Percentiles rank a stretch among this genome's conserved stretches.
Conservation (phyloP, 345 rosid species). For the Salix exigua region DNA sequence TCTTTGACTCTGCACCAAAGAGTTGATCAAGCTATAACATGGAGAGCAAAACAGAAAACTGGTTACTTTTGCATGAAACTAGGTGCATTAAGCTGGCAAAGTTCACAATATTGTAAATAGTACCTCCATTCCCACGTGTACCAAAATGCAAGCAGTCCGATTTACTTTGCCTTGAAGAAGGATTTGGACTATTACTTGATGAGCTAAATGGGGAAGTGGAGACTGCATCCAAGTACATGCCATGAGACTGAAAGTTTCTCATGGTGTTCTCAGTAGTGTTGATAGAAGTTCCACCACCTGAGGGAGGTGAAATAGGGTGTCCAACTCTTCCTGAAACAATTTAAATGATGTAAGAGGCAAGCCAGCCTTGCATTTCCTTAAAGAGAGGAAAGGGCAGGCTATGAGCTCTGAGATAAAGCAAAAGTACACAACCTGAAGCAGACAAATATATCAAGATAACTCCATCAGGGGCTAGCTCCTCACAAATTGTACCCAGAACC, state of each 20-base stretch:
- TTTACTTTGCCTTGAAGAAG: conserved; percentile 41
- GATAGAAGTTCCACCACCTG: conserved; percentile 43
- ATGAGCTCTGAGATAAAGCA: not conserved
- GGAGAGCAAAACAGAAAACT: too few species aligned
- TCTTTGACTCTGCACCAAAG: too few species aligned
- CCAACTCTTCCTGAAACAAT: conserved; percentile 48
- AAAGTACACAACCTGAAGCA: conserved; percentile 63
- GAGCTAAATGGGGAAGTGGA: conserved; percentile 40
- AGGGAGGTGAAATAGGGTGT: conserved; percentile 41
- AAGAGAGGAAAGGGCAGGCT: not conserved
- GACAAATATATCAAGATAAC: conserved; percentile 78
- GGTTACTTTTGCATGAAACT: too few species aligned
- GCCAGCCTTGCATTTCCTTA: conserved; percentile 15
- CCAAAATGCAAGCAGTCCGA: conserved; percentile 76
- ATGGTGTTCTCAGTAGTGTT: conserved; percentile 39
- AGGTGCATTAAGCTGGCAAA: not conserved
- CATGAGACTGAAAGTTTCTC: conserved; percentile 49
- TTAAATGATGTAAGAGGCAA: conserved; percentile 22
- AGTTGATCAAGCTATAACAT: too few species aligned
- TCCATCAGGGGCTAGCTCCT: conserved; percentile 83
- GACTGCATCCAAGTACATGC: conserved; percentile 42
- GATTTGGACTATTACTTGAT: conserved; percentile 33
- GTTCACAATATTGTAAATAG: conserved; percentile 8
- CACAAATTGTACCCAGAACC: conserved; percentile 85
- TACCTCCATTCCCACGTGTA: conserved; percentile 76